phyloP scores from a whole-genome alignment of 768 basidiomycete species.

The Termitomyces heimii region DNA sequence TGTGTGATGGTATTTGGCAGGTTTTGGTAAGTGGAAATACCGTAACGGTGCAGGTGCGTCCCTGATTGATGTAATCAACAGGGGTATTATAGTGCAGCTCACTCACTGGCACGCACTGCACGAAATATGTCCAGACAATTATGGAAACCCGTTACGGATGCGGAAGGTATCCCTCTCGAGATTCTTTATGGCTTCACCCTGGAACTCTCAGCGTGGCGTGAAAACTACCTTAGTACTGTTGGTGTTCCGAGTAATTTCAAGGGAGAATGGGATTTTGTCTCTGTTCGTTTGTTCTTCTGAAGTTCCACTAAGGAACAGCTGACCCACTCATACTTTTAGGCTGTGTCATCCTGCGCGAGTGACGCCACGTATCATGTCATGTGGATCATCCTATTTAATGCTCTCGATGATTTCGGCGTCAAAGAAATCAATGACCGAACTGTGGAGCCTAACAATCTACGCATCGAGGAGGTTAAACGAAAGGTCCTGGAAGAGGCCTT shows the following conservation, averaged over 20 bases:
- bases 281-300: conserved; percentile 27
- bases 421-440: conserved; percentile 56
- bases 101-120: conserved; percentile 77
- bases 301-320: background rate
- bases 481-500: conserved; percentile 78
- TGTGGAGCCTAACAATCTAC: conserved; percentile 31
- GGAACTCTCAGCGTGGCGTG: conserved; percentile 66
- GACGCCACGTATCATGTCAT: conserved; percentile 89
- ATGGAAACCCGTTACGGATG: conserved; percentile 74
- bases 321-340: conserved; percentile 23
- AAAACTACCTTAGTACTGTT: conserved; percentile 66
- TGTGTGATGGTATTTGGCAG: conserved; percentile 26
- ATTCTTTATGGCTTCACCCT: conserved; percentile 51
- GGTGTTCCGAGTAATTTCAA: conserved; percentile 86
- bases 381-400: conserved; percentile 82
- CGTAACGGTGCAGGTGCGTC: conserved; percentile 3
- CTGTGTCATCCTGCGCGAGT: conserved; percentile 61
- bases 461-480: conserved; percentile 58
- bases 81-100: conserved; percentile 82
- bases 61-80: conserved; percentile 24
- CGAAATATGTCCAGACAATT: conserved; percentile 77
- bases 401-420: conserved; percentile 81
- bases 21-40: conserved; percentile 52
- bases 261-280: conserved; percentile 86
- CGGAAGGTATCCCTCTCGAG: conserved; percentile 71